Base-by-base conservation (phyloP, 345 rosid species). In the Corchorus capsularis region DNA sequence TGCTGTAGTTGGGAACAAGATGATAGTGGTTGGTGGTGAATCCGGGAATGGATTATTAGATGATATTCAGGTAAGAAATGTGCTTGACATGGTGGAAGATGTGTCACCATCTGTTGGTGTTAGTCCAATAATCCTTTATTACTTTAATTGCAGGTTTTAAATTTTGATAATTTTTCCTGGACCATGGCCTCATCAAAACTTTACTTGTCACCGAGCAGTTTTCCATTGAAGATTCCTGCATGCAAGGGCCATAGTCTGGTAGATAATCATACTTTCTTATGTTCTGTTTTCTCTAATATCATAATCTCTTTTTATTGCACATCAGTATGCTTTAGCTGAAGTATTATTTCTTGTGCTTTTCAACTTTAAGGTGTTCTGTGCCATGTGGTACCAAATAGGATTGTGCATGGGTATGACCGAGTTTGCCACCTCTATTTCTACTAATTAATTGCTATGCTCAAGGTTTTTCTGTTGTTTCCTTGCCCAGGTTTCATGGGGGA, bases 171-270 rank as follows among this genome's bases (percentile, higher is more conserved):
- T 59, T 90, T 87, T 86, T 85, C 91, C 11, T 96, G 99, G 99
- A 86, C 91, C 50, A 75, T 85, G 6, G 92, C 89, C 54, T 89
- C 98, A 77, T 93, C 99, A 3, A 96, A 96, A 82, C 96, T 89
- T 71, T 96, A 88, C 86, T 81, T 92, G 85, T 93, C 99, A 34
- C 98, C 97, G 43, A 93, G 92, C 87, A 93, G 90, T 85, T 85
- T 96, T 71, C 97, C 99, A 19, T 78, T 96, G 47, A 96, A 92
- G 87, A 96, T 96, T 72, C 99, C 97, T 82, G 86, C 98, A 46
- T 93, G 99, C 97, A 94, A 81, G 82, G 99, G 99, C 83, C 99
- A 93, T 72, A 77, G 93, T 85, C 84, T 96, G 97, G 99, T 96
- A 91, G 22, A 91, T 34, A 54, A 39, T 61, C 81, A 22, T 34